Conservation (phyloP, 352 stramenopile species). For the Peronosclerospora sorghi region DNA sequence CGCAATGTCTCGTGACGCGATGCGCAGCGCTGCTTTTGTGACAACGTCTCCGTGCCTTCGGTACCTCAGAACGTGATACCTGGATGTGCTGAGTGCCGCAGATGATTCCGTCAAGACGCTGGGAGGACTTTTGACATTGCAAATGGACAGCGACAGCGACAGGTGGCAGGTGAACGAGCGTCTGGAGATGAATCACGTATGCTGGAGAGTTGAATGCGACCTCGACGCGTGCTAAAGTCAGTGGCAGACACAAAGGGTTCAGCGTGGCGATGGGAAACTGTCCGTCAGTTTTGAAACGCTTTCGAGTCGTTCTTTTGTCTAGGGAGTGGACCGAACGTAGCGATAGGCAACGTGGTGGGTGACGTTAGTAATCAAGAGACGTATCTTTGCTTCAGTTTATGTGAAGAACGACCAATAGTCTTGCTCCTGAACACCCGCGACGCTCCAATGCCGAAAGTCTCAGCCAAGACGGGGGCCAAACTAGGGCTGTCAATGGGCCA, state of each 20-base stretch:
- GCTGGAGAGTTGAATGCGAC: slow-evolving; percentile 66
- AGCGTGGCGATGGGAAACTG: slow-evolving; percentile 44
- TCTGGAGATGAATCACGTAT: slow-evolving; percentile 40
- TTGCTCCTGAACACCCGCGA: slow-evolving; percentile 75
- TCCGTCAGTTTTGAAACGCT: slow-evolving; percentile 51
- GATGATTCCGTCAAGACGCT: slow-evolving; percentile 61
- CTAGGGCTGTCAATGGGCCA: too few relatives aligned
- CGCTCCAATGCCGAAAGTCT: too few relatives aligned
- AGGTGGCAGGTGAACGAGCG: slow-evolving; percentile 82
- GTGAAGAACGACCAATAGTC: slow-evolving; percentile 79
- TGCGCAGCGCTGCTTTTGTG: not conserved
- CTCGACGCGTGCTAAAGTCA: slow-evolving; percentile 42
- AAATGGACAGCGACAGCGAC: slow-evolving; percentile 81
- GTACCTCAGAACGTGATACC: slow-evolving; percentile 49
- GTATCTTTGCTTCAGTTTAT: slow-evolving; percentile 89
- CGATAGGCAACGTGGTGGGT: slow-evolving; percentile 57
- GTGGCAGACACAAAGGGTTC: slow-evolving; percentile 74
- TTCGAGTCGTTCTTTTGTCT: slow-evolving; percentile 56
- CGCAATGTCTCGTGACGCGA: slow-evolving; percentile 5
- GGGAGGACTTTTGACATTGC: slow-evolving; percentile 85
- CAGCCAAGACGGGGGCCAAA: too few relatives aligned
- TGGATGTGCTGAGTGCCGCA: slow-evolving; percentile 63
- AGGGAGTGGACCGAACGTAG: slow-evolving; percentile 48
- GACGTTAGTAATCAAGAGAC: slow-evolving; percentile 72
- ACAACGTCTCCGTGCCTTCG: slow-evolving; percentile 21